Base-by-base conservation (phyloP, 139 green algal genomes). In the Dunaliella primolecta region DNA sequence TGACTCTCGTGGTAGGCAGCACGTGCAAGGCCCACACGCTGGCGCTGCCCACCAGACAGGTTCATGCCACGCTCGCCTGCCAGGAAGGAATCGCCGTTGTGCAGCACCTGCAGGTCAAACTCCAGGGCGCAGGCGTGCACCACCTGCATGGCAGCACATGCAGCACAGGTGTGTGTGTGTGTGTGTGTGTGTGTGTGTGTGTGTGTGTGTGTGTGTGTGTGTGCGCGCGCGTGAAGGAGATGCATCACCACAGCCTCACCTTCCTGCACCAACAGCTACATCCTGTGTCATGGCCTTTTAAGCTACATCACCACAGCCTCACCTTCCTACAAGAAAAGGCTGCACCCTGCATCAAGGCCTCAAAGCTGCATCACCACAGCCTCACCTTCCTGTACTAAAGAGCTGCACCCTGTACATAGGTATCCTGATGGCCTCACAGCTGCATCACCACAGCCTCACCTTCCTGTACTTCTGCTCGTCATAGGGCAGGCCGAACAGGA, bases 1-100 rank as follows among this genome's bases (percentile, higher is more conserved):
- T 93, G 85, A 23, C 75, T 79, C 37, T 90, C 84, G 75, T 88
- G 83, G 84, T 95, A 94, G 32, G 87, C 89, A 29, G 91, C 89
- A 35, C 92, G 86, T 0, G 92, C 92, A 55, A 94, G 82, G 83
- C 85, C 89, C 3, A 94, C 83, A 46, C 92, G 86, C 89, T 94
- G 90, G 27, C 91, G 86, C 88, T 94, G 92, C 7, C 92, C 92
- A 32, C 92, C 92, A 46, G 89, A 94, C 46, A 94, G 78, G 84
- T 95, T 95, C 87, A 95, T 94, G 79, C 92, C 92, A n/a, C 91
- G 90, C 86, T 93, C 87, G 31, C 91, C 91, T 20, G 91, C 92
- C 85, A 91, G 88, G 80, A 82, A 87, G 35, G 76, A n/a, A 80
- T 94, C 91, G n/a, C 90, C 90, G 75, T 84, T 57, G 76, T 7